Base-by-base conservation (phyloP, 1,284 basidiomycete species). In the Austropuccinia psidii region DNA sequence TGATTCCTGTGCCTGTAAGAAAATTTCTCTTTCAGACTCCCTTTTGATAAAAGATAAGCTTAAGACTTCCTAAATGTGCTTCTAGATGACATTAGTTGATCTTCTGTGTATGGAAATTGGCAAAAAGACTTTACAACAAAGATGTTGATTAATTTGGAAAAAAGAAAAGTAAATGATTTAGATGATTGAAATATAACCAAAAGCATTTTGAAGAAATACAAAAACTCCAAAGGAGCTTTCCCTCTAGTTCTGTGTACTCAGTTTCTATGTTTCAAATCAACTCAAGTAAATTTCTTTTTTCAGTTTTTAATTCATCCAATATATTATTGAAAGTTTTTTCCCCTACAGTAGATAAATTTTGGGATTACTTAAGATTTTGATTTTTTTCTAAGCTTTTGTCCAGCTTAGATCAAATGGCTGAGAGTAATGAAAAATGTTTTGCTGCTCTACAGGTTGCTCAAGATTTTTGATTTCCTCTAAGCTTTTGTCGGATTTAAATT, bases 211-310 rank as follows among this genome's bases (percentile, higher is more conserved):
- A 45, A 11, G n/a, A 45, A 45, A 45, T 11, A 45, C 9, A 19
- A 45, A 9, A 45, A n/a, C n/a, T n/a, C n/a, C n/a, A n/a, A 6
- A 24, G 37, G 24, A 15, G 57, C 52, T 41, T 15, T 57, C 67
- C 67, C 60, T 70, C 67, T 29, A 70, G 19, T 24, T 70, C 67
- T 6, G 67, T 31, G 31, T 35, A 60, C 31, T 70, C 67, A 9
- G 43, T 70, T 43, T 70, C 52, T 11, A 45, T 60, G 24, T 70
- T 55, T 7, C 69, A 29, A 24, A 72, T 43, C n/a, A 72, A 29
- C 43, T 72, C 29, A 19, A 72, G 33, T 15, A 72, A 43, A 27
- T 72, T 49, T 19, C 41, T 58, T 37, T 72, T 72, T 39, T 72
- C 69, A 21, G 55, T 39, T 37, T 62, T 39, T 6, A 72, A n/a